Base-by-base conservation (phyloP, 306 rosid genomes). In the Trichosanthes truncata region DNA sequence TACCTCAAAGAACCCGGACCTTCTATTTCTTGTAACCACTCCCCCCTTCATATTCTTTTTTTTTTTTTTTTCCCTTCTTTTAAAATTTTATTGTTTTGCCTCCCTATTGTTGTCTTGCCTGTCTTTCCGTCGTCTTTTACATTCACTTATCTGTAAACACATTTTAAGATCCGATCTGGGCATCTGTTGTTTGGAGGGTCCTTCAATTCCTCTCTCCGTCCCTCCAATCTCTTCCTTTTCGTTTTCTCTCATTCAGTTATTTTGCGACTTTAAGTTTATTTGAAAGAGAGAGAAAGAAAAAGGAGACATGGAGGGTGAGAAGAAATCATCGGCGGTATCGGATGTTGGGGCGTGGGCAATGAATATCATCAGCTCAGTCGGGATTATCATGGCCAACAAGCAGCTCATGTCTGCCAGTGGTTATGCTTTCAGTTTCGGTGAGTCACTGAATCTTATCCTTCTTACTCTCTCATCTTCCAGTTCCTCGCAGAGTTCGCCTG, bases 281-380 rank as follows among this genome's bases (percentile, higher is more conserved):
- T 48, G 51, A 26, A 14, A 12, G 62, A 75, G 67, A 36, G 56
- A 12, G 18, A 78, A 3, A 41, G 61, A 59, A 15, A 56, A 5
- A 31, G 38, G 48, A 6, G 26, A 56, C 4, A 93, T 93, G 95
- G 97, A 90, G 74, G 82, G 33, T 82, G 97, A 90, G 71, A 91
- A 93, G 95, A 91, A 89, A 75, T n/a, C 91, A 5, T 56, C 89
- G 21, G 59, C 87, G 5, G 91, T 93, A 15, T 91, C 95, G 6
- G 91, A 92, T 78, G 82, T 93, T 7, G 97, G 97, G 81, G 97
- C 97, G 4, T 93, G 98, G 98, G 96, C 87, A 53, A 90, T 92
- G 96, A 93, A 93, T 82, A 87, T 93, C 36, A 79, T 93, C 56
- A 93, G 97, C 83, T 93, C 97, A 63, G 98, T 93, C 41, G 96